Base-by-base conservation (phyloP, 2,329 filamentous ascomycete species). In the Fusarium sp. region DNA sequence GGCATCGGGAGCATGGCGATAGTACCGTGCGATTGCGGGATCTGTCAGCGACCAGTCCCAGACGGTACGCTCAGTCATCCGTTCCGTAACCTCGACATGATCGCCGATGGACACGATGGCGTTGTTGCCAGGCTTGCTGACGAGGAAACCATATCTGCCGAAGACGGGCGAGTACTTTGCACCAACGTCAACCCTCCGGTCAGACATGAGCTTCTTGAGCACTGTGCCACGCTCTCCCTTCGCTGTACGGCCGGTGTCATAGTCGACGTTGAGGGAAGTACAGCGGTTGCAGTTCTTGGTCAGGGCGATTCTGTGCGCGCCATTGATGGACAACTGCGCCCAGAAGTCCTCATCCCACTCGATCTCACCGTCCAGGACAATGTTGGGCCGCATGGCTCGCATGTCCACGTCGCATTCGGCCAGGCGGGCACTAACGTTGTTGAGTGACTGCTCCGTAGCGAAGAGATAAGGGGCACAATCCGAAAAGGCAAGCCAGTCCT, bases 391-490 rank as follows among this genome's bases (percentile, higher is more conserved):
- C 81, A 95, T 93, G 76, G 92, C 93, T 42, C 87, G 88, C 79
- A 93, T 89, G 63, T 92, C 91, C 83, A 93, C 78, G 33, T 86
- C 81, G 14, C 82, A 84, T 0, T 83, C 83, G 0, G 86, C 83
- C 7, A 94, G 81, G 5, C 91, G 87, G 7, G 80, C 80, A 36
- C 89, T 90, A 56, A 97, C 89, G 75, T 94, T 87, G 22, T 86
- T 82, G n/a, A 95, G 87, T 1, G 93, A 97, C 3, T 90, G 88
- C 69, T 91, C 87, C 1, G 91, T 94, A 6, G 92, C 88, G 27
- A 98, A 82, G 16, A 98, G 88, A 80, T 93, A 93, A 1, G 94
- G 92, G 1, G 94, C 93, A 72, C 90, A 89, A 81, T 97, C 94
- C 42, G 91, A 89, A 82, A 96, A 97, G 3, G 89, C 90, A 50